These are phyloP conservation scores for Epichloe gansuensis DNA, from an alignment of 2,329 filamentous ascomycete species.

Conservation along the genomic window DNA sequence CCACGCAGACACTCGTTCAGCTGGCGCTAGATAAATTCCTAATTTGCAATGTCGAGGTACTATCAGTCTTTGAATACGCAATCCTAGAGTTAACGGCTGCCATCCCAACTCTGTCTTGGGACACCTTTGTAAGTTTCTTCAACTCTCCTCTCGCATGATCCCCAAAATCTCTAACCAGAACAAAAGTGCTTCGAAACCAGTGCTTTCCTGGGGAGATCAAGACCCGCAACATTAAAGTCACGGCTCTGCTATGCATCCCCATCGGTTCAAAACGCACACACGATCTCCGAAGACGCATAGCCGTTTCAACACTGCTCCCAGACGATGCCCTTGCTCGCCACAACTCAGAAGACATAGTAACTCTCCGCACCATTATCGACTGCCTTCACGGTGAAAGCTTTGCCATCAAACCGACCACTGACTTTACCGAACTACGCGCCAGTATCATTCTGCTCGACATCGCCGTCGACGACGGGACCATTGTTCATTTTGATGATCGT, in stretches of 20 bases:
- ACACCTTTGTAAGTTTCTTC: conserved; percentile 28
- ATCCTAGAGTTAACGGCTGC: conserved; percentile 30
- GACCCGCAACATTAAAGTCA: conserved; percentile 40
- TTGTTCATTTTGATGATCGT: conserved; percentile 14
- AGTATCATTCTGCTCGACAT: conserved; percentile 60
- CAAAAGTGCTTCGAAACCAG: conserved; percentile 38
- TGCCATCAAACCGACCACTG: conserved; percentile 38
- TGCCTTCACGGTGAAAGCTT: conserved; percentile 39
- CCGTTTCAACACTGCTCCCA: conserved; percentile 49
- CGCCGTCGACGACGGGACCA: conserved; percentile 52
- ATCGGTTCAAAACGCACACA: conserved; percentile 36
- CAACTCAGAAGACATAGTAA: conserved; percentile 29
- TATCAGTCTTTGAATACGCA: conserved; percentile 28
- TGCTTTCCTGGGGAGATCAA: conserved; percentile 33
- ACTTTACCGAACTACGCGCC: conserved; percentile 59
- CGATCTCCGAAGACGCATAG: conserved; percentile 53
- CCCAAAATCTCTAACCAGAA: conserved; percentile 1
- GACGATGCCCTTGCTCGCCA: conserved; percentile 30
- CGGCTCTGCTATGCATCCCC: conserved; percentile 48
- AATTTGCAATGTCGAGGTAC: conserved; percentile 28
- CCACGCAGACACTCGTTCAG: conserved; percentile 36
- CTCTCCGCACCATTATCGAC: conserved; percentile 31
- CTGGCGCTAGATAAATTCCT: conserved; percentile 43
- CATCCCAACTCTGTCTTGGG: conserved; percentile 27
- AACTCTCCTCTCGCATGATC: not conserved